These are phyloP conservation scores for Botryosphaeria dothidea DNA, from an alignment of 2,329 filamentous ascomycete genomes.

Conservation along the genomic window DNA sequence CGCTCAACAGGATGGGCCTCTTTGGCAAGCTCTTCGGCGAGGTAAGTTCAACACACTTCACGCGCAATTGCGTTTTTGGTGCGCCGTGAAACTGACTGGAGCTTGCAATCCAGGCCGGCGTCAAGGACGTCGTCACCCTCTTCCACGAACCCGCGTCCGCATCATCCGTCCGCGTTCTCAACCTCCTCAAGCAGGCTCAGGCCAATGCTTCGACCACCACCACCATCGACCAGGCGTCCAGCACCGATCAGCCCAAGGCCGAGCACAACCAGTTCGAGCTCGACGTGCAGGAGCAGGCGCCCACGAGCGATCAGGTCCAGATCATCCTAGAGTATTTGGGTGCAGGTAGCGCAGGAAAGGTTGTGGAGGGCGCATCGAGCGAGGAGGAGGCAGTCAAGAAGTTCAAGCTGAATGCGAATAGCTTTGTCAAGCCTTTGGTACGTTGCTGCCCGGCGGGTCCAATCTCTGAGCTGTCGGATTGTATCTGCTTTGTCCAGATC, in stretches of 20 bases:
- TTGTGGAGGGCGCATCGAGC: constrained; percentile 74
- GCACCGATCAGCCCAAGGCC: constrained; percentile 60
- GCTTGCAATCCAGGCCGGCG: constrained; percentile 41
- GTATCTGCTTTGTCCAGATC: no score
- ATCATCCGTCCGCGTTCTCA: constrained; percentile 71
- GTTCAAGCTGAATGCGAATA: constrained; percentile 68
- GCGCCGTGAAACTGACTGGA: neutral
- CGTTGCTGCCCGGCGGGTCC: constrained; percentile 31
- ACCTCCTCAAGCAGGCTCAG: constrained; percentile 77
- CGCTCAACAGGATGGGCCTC: constrained; percentile 14
- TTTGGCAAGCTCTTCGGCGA: constrained; percentile 17
- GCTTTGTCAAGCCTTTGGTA: constrained; percentile 77
- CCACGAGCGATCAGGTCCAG: constrained; percentile 79
- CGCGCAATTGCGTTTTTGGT: neutral
- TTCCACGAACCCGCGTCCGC: constrained; percentile 83
- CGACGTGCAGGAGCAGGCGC: constrained; percentile 75
- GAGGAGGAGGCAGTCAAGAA: constrained; percentile 77
- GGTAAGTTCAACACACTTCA: constrained; percentile 16
- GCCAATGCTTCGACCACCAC: constrained; percentile 67
- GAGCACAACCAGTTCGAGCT: constrained; percentile 78
- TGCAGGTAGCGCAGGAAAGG: constrained; percentile 56
- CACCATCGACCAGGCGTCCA: constrained; percentile 73
- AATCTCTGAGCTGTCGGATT: no score
- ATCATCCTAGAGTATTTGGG: constrained; percentile 85
- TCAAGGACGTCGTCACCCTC: constrained; percentile 84